These are phyloP conservation scores for Phytopythium litorale DNA, from an alignment of 352 stramenopile genomes.

Conservation along the genomic window DNA sequence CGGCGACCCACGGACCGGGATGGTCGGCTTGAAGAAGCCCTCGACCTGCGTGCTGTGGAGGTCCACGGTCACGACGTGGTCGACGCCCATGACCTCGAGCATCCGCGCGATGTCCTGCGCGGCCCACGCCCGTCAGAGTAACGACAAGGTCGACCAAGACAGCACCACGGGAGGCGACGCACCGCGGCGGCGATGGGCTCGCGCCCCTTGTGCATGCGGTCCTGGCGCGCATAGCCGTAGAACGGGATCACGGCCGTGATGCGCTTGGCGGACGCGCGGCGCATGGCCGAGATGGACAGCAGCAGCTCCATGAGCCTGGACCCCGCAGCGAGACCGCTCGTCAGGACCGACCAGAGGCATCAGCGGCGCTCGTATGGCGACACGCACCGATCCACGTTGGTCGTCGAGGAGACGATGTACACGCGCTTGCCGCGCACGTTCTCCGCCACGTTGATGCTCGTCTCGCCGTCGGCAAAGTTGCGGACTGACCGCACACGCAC, in stretches of 20 bases:
- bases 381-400: constrained; percentile 72
- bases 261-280: constrained; percentile 77
- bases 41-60: constrained; percentile 88
- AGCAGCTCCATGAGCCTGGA: constrained; percentile 79
- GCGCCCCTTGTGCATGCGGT: constrained; percentile 81
- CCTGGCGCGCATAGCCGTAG: constrained; percentile 84
- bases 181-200: constrained; percentile 79
- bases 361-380: too few relatives aligned
- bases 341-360: constrained; percentile 1
- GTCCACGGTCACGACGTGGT: constrained; percentile 86
- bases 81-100: constrained; percentile 88
- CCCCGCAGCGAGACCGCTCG: neutral
- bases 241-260: constrained; percentile 88
- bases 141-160: too few relatives aligned
- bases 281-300: constrained; percentile 81
- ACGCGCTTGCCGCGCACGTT: constrained; percentile 78
- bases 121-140: too few relatives aligned
- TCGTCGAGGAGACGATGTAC: constrained; percentile 87
- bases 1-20: constrained; percentile 35
- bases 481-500: constrained; percentile 25
- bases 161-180: neutral
- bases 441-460: constrained; percentile 68
- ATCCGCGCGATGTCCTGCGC: constrained; percentile 77
- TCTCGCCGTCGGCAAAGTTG: constrained; percentile 85
- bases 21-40: constrained; percentile 85